A percentile compares a stretch with the other conserved stretches of the same genome.
Evolutionary conservation across 1,284 basidiomycete genomes (phyloP).

Genomic region (Malassezia furfur): DNA sequence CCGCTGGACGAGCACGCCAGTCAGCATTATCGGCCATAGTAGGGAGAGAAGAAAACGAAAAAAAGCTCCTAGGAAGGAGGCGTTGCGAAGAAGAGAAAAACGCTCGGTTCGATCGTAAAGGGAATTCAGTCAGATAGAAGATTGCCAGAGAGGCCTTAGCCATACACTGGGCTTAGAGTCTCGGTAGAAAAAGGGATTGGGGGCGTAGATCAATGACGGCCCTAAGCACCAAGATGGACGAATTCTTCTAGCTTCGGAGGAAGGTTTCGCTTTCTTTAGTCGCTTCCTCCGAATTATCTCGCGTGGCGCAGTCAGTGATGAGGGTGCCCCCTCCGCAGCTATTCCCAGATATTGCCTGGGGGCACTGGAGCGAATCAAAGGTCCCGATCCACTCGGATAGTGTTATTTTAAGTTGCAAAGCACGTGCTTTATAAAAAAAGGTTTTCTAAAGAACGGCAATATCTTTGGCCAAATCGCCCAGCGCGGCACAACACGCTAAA

Average conservation of each 20-base stretch:
- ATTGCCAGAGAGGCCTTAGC: not conserved
- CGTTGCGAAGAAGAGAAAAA: not conserved
- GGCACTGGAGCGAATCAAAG: not conserved
- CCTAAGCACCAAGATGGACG: too few relatives aligned
- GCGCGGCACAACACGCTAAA: not conserved
- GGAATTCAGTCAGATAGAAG: not conserved
- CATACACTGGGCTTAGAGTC: not conserved
- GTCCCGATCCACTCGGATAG: too few relatives aligned
- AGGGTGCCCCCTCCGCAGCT: too few relatives aligned
- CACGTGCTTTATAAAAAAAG: not conserved
- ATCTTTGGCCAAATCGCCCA: not conserved
- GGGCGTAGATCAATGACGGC: too few relatives aligned
- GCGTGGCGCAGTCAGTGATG: too few relatives aligned
- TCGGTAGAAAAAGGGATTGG: too few relatives aligned
- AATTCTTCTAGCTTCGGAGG: too few relatives aligned
- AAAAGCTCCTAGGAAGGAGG: not conserved
- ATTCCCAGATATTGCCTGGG: not conserved
- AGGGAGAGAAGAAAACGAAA: not conserved
- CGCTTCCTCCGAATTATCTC: too few relatives aligned
- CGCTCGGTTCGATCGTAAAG: too few relatives aligned
- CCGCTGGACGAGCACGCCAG: constrained; percentile 3
- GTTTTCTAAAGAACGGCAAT: not conserved
- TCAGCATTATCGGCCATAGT: constrained; percentile 12
- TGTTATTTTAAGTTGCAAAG: not conserved
- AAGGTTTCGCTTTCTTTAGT: too few relatives aligned